These are phyloP conservation scores for Tuber magnatum DNA, from an alignment of 495 filamentous ascomycete species.

Conservation along the genomic window DNA sequence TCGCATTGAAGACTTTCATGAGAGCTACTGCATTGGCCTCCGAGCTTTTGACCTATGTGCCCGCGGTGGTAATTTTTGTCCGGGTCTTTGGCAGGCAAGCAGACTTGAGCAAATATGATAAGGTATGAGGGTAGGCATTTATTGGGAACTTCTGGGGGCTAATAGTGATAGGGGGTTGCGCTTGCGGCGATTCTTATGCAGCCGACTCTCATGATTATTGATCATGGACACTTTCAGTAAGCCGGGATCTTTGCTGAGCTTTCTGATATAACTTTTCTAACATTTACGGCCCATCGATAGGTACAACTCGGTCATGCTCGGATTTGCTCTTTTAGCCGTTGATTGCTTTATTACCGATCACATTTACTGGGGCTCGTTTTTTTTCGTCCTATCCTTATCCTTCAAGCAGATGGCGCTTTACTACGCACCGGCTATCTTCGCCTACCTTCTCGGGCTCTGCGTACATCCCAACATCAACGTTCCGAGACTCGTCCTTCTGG, in stretches of 20 bases:
- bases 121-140: conserved; percentile 7
- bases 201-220: conserved; percentile 82
- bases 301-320: conserved; percentile 97
- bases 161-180: conserved; percentile 73
- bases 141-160: conserved; percentile 37
- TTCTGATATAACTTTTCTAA: not conserved
- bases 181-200: conserved; percentile 87
- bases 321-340: conserved; percentile 66
- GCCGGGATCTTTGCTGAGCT: not conserved
- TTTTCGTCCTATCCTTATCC: conserved; percentile 85
- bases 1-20: conserved; percentile 86
- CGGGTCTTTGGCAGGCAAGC: conserved; percentile 66
- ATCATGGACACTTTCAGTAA: conserved; percentile 91
- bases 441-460: conserved; percentile 81
- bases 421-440: conserved; percentile 86
- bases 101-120: conserved; percentile 51
- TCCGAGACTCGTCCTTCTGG: conserved; percentile 65
- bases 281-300: not conserved
- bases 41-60: conserved; percentile 83
- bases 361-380: conserved; percentile 78
- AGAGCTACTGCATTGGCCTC: conserved; percentile 79
- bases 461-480: conserved; percentile 64
- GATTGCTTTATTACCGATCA: conserved; percentile 80
- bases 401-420: conserved; percentile 99
- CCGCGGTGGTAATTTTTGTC: conserved; percentile 74